These are phyloP conservation scores for Umbilicus rupestris DNA, from an alignment of 164 flowering plant genomes.

Conservation along the genomic window DNA sequence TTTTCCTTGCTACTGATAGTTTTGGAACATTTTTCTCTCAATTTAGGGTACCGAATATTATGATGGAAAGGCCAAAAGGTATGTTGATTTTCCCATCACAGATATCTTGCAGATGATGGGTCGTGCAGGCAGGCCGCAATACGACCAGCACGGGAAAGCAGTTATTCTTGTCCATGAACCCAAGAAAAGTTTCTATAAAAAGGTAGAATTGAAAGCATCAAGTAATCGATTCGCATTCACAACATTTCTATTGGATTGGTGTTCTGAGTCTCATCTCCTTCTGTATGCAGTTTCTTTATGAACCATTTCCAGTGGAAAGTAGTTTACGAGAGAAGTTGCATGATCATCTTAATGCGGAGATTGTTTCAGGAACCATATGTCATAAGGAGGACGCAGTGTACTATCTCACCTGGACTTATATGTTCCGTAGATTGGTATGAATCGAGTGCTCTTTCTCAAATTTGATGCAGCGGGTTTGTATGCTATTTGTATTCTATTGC, in stretches of 20 bases:
- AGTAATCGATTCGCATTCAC: neutral
- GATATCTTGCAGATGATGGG: slow-evolving; percentile 99
- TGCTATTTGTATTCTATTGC: too few relatives aligned
- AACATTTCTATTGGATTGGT: neutral
- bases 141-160: slow-evolving; percentile 97
- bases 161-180: slow-evolving; percentile 99
- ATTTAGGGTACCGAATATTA: slow-evolving; percentile 91
- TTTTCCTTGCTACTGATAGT: neutral
- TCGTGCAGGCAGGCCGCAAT: slow-evolving; percentile 98
- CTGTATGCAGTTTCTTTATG: slow-evolving; percentile 78
- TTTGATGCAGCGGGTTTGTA: too few relatives aligned
- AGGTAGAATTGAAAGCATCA: slow-evolving; percentile 34
- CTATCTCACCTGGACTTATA: slow-evolving; percentile 96
- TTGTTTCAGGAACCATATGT: slow-evolving; percentile 84
- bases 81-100: slow-evolving; percentile 96
- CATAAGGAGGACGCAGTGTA: slow-evolving; percentile 91
- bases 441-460: slow-evolving; percentile 1
- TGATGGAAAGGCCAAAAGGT: slow-evolving; percentile 87
- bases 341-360: slow-evolving; percentile 89
- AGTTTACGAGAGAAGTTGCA: slow-evolving; percentile 86
- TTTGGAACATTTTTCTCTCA: neutral
- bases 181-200: slow-evolving; percentile 95
- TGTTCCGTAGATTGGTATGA: slow-evolving; percentile 86
- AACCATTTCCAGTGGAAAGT: slow-evolving; percentile 98
- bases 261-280: slow-evolving; percentile 9